phyloP scores from a whole-genome alignment of 345 rosid genomes.

The Bruguiera parviflora region DNA sequence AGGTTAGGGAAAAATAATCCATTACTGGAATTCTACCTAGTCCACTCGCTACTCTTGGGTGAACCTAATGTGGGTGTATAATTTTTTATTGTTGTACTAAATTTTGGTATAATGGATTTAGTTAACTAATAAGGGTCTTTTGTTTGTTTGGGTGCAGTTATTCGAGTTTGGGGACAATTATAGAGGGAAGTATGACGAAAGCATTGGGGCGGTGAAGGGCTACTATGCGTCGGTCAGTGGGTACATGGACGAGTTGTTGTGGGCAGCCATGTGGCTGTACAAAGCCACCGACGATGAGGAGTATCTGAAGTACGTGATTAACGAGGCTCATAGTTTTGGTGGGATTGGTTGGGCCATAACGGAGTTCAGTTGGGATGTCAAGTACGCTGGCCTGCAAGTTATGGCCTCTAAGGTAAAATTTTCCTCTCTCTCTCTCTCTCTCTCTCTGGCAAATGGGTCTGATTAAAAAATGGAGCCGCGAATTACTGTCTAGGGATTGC shows the following conservation, averaged over 20 bases:
- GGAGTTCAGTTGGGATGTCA: slow-evolving; percentile 37
- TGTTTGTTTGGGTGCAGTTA: slow-evolving; percentile 42
- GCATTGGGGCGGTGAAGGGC: slow-evolving; percentile 65
- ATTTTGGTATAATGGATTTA: background rate
- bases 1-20: background rate
- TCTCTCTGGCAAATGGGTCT: background rate
- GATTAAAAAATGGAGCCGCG: background rate
- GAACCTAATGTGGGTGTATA: background rate
- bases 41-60: background rate
- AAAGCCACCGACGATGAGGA: slow-evolving; percentile 32
- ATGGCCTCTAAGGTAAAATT: slow-evolving; percentile 23
- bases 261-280: slow-evolving; percentile 34
- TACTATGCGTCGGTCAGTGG: slow-evolving; percentile 99
- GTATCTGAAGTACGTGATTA: slow-evolving; percentile 20
- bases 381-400: slow-evolving; percentile 32
- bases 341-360: slow-evolving; percentile 30
- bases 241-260: slow-evolving; percentile 90
- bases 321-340: slow-evolving; percentile 19
- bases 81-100: background rate
- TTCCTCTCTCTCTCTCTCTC: background rate
- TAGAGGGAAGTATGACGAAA: slow-evolving; percentile 79
- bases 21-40: too few species aligned
- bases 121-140: background rate
- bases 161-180: slow-evolving; percentile 82
- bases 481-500: background rate